These are phyloP conservation scores for Thermomucor indicae-seudaticae DNA, from an alignment of 371 early-diverging fungal genomes.

Conservation along the genomic window DNA sequence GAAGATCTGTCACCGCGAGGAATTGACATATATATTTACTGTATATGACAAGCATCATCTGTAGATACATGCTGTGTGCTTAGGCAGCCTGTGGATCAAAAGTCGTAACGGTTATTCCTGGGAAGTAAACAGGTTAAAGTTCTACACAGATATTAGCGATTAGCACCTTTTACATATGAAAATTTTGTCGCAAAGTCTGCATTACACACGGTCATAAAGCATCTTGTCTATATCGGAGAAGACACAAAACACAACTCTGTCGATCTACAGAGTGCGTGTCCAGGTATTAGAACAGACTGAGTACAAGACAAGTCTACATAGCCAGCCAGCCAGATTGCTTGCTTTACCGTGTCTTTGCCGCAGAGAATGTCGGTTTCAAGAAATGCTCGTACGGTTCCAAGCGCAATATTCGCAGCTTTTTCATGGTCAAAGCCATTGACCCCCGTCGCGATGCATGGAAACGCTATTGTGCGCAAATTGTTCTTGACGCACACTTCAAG, in stretches of 20 bases:
- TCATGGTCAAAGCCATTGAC: conserved; percentile 78
- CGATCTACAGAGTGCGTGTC: background rate
- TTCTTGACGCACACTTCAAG: conserved; percentile 52
- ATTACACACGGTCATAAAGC: background rate
- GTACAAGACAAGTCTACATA: background rate
- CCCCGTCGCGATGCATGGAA: conserved; percentile 85
- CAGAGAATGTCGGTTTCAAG: conserved; percentile 20
- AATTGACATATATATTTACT: too few species aligned
- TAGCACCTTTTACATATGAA: background rate
- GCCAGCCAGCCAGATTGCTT: too few species aligned
- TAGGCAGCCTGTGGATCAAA: too few species aligned
- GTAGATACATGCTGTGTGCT: too few species aligned
- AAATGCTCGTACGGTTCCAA: conserved; percentile 60
- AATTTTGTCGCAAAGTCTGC: background rate
- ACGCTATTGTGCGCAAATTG: conserved; percentile 61
- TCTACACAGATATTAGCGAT: background rate
- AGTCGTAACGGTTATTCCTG: too few species aligned
- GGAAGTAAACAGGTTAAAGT: background rate
- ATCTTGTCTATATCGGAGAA: background rate
- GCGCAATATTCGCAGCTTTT: conserved; percentile 69
- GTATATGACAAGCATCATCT: too few species aligned
- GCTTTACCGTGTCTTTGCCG: conserved; percentile 15
- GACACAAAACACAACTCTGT: background rate
- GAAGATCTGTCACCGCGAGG: too few species aligned
- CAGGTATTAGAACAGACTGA: background rate